Percentiles rank a stretch among this genome's conserved stretches.
Conservation (phyloP, 305 asterid genomes). For the Solanum hybrid region DNA sequence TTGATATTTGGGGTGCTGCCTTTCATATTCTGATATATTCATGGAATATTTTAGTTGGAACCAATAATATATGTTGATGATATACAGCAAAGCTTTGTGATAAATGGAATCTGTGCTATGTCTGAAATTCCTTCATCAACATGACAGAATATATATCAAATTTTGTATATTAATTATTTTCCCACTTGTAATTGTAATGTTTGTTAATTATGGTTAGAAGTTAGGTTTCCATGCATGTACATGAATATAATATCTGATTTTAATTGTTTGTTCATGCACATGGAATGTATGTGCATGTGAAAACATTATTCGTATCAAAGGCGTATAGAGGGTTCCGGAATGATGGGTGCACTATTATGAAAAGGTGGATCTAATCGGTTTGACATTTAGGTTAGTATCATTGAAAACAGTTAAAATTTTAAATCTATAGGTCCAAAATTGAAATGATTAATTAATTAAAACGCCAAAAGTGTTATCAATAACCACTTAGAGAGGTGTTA, state of each 20-base stretch:
- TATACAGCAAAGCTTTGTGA: not conserved
- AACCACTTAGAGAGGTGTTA: too few species aligned
- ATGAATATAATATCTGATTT: not conserved
- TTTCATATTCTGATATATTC: not conserved
- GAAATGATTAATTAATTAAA: too few species aligned
- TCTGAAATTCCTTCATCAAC: slow-evolving; percentile 3
- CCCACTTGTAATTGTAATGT: not conserved
- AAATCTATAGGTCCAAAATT: too few species aligned
- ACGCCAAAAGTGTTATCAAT: too few species aligned
- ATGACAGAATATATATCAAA: not conserved
- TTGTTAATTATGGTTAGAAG: not conserved
- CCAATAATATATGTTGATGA: not conserved
- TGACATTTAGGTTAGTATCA: too few species aligned
- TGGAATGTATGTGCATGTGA: not conserved
- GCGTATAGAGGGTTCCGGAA: too few species aligned
- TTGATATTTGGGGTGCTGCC: not conserved
- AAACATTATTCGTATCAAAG: not conserved
- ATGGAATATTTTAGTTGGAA: not conserved
- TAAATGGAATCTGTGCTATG: not conserved
- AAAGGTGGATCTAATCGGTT: too few species aligned
- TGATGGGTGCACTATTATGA: too few species aligned
- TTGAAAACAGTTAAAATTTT: too few species aligned
- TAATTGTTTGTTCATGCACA: not conserved
- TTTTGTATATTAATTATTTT: not conserved
- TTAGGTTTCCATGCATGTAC: not conserved